phyloP scores from a whole-genome alignment of 805 yeast species.

The Jamesozyma hellenica region DNA sequence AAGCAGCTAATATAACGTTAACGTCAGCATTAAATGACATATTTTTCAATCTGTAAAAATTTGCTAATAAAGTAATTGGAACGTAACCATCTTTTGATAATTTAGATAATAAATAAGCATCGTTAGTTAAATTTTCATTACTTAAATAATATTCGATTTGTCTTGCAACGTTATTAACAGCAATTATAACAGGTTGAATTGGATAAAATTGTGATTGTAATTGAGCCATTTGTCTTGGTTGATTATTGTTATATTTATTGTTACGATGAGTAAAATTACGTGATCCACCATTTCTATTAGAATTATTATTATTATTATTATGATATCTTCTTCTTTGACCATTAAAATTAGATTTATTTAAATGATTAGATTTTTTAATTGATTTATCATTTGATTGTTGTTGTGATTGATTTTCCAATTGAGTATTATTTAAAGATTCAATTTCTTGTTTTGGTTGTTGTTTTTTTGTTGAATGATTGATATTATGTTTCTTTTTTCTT shows the following conservation, averaged over 20 bases:
- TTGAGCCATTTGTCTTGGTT: constrained; percentile 19
- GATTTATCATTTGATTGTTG: constrained; percentile 4
- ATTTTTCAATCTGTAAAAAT: constrained; percentile 34
- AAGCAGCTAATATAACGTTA: constrained; percentile 22
- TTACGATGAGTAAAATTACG: constrained; percentile 4
- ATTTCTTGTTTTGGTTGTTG: background rate
- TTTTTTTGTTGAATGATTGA: constrained; percentile 3
- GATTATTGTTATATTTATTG: constrained; percentile 6
- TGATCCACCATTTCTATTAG: constrained; percentile 4
- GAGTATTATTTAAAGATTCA: background rate
- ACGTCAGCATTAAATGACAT: constrained; percentile 39
- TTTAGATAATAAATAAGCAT: constrained; percentile 67
- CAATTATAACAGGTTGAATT: constrained; percentile 19
- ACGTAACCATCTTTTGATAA: constrained; percentile 35
- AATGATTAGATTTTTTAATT: constrained; percentile 1
- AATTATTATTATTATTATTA: constrained; percentile 10
- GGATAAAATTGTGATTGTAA: constrained; percentile 12
- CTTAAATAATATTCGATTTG: constrained; percentile 91
- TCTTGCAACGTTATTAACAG: constrained; percentile 27
- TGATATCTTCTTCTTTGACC: constrained; percentile 19
- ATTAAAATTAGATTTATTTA: background rate
- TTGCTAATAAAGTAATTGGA: constrained; percentile 22
- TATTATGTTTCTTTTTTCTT: constrained; percentile 6
- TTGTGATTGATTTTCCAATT: background rate
- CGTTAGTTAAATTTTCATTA: constrained; percentile 76